Conservation (phyloP, 2,329 filamentous ascomycete genomes). For the Penicillium palitans region DNA sequence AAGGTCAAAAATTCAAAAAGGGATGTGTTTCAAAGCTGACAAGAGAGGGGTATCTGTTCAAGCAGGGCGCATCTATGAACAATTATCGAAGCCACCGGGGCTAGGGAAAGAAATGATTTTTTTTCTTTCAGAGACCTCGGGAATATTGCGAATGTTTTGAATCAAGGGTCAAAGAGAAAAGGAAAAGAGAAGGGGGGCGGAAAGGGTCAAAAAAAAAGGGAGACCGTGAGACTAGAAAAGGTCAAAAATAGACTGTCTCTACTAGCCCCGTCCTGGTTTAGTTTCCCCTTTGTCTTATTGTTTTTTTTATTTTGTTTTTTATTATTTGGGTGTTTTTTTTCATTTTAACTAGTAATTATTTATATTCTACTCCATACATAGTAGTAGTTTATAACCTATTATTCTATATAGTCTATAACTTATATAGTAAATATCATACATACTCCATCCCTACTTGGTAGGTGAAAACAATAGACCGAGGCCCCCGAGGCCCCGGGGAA, state of each 20-base stretch:
- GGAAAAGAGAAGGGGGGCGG: constrained; percentile 15
- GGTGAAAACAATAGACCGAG: background rate
- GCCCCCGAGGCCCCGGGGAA: background rate
- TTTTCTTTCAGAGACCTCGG: background rate
- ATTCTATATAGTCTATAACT: too few relatives aligned
- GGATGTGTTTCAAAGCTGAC: constrained; percentile 13
- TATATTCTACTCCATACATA: too few relatives aligned
- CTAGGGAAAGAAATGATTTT: constrained; percentile 12
- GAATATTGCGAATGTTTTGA: constrained; percentile 9
- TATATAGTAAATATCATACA: background rate
- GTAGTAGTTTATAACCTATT: too few relatives aligned
- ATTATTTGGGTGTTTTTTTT: background rate
- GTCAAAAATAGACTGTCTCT: constrained; percentile 27
- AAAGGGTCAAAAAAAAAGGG: constrained; percentile 18
- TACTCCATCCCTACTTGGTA: background rate
- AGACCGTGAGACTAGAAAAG: constrained; percentile 17
- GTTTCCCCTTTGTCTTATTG: background rate
- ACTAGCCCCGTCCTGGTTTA: constrained; percentile 16
- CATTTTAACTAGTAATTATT: background rate
- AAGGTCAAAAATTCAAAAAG: constrained; percentile 12
- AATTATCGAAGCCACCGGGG: constrained; percentile 23
- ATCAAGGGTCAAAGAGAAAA: constrained; percentile 16
- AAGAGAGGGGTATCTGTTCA: constrained; percentile 16
- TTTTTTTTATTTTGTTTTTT: background rate
- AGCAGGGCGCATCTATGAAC: constrained; percentile 5